These are phyloP conservation scores for Chaetomidium leptoderma DNA, from an alignment of 495 filamentous ascomycete species.

Conservation along the genomic window DNA sequence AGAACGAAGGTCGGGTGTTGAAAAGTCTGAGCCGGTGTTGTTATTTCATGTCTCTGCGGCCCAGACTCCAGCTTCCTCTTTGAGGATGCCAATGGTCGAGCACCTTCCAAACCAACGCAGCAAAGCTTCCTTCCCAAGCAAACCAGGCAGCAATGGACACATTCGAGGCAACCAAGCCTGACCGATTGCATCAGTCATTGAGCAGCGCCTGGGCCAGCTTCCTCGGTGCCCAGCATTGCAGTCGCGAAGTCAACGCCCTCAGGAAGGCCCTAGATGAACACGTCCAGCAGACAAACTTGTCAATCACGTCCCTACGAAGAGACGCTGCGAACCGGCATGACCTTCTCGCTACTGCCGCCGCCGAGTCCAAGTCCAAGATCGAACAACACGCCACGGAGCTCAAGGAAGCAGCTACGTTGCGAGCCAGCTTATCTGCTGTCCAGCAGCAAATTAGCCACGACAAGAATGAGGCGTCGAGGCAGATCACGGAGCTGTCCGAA, in stretches of 20 bases:
- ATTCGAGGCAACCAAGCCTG: slow-evolving; percentile 11
- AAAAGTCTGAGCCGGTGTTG: too few relatives aligned
- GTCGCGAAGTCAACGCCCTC: slow-evolving; percentile 19
- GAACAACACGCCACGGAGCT: slow-evolving; percentile 17
- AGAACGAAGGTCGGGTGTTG: too few relatives aligned
- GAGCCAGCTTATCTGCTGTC: slow-evolving; percentile 11
- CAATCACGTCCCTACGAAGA: slow-evolving; percentile 18
- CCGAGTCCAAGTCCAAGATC: slow-evolving; percentile 19
- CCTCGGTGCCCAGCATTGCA: slow-evolving; percentile 27
- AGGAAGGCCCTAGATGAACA: slow-evolving; percentile 21
- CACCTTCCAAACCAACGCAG: too few relatives aligned
- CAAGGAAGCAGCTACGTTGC: slow-evolving; percentile 8
- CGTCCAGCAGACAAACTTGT: slow-evolving; percentile 9
- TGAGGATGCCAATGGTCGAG: too few relatives aligned
- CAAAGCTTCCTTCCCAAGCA: background rate
- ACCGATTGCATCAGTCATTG: slow-evolving; percentile 20
- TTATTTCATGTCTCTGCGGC: too few relatives aligned
- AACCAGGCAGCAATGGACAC: slow-evolving; percentile 8
- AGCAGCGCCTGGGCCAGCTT: slow-evolving; percentile 27
- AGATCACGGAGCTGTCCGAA: slow-evolving; percentile 11
- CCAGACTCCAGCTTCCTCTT: too few relatives aligned
- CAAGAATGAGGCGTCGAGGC: slow-evolving; percentile 6
- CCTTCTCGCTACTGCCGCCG: slow-evolving; percentile 8
- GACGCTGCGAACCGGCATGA: slow-evolving; percentile 16
- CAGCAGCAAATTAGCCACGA: slow-evolving; percentile 14